Base-by-base conservation (phyloP, 192 early-diverging fungal genomes). In the Coemansia sp. region DNA sequence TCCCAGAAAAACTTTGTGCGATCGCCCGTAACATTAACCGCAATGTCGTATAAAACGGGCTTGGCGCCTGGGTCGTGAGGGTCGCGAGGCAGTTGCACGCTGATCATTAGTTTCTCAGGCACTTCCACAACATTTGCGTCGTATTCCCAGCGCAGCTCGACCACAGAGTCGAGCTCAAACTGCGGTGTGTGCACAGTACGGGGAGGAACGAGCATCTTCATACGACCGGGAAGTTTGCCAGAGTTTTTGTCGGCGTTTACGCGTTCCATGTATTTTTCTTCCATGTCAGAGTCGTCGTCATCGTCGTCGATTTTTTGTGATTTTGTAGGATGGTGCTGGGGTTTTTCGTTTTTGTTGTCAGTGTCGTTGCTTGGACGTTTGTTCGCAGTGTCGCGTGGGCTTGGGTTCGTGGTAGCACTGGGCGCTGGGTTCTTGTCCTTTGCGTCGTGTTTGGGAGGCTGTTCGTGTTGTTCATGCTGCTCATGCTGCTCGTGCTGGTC, bases 191-290 rank as follows among this genome's bases (percentile, higher is more conserved):
- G 79, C 35, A 82, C 75, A 0, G 79, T 76, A 0, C 74, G 73
- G 22, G 79, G 79, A 38, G 79, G 79, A 39, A 76, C 70, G 19
- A 76, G 45, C 79, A 82, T 82, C 58, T 75, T 82, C 70, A 82
- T 70, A 9, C 79, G 73, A 2, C 79, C 79, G 2, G 79, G 79
- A 48, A 69, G 53, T 43, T 65, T 71, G 58, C 78, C 78, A 10
- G 78, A 72, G 37, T 71, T 73, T 51, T 72, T 75, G 52, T 81
- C 78, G 25, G 78, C 72, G 63, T 75, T 81, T 50, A 72, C 72
- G 6, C 78, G 72, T 60, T 69, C 70, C 61, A 74, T 24, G 51
- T 81, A 81, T 63, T 67, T 67, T 64, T 32, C 57, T 4, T 80
- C 77, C 0, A 55, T 62, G 7, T 80, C 69, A n/a, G 65, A 57